These are phyloP conservation scores for Mortierella sp. DNA, from an alignment of 371 early-diverging fungal genomes.

Conservation along the genomic window DNA sequence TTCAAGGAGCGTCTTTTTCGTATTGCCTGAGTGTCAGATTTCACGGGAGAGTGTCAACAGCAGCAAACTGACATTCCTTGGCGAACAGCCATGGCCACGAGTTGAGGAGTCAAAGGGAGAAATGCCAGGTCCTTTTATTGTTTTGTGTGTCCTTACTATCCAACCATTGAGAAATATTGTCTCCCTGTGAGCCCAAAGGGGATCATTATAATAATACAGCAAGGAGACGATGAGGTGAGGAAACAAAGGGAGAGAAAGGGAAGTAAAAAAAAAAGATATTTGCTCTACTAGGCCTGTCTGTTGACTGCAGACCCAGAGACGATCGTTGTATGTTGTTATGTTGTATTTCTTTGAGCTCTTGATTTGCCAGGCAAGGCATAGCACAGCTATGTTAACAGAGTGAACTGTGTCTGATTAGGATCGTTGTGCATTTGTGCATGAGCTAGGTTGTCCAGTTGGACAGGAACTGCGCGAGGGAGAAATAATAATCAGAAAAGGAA, in stretches of 20 bases:
- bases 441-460: not conserved
- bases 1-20: not conserved
- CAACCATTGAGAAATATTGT: not conserved
- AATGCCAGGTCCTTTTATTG: not conserved
- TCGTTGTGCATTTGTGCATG: not conserved
- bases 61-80: not conserved
- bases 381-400: not conserved
- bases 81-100: not conserved
- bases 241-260: not conserved
- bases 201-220: not conserved
- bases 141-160: not conserved
- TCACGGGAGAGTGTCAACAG: not conserved
- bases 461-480: not conserved
- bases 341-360: not conserved
- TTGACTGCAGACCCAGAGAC: not conserved
- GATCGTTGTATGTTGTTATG: not conserved
- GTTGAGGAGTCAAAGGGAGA: not conserved
- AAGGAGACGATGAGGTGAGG: not conserved
- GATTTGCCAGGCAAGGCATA: not conserved
- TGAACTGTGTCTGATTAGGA: not conserved
- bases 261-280: no score
- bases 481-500: not conserved
- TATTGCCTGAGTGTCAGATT: not conserved
- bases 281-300: not conserved
- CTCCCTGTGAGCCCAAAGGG: constrained; percentile 5